Conservation (phyloP, 129 eudicot species). For the Apium graveolens region DNA sequence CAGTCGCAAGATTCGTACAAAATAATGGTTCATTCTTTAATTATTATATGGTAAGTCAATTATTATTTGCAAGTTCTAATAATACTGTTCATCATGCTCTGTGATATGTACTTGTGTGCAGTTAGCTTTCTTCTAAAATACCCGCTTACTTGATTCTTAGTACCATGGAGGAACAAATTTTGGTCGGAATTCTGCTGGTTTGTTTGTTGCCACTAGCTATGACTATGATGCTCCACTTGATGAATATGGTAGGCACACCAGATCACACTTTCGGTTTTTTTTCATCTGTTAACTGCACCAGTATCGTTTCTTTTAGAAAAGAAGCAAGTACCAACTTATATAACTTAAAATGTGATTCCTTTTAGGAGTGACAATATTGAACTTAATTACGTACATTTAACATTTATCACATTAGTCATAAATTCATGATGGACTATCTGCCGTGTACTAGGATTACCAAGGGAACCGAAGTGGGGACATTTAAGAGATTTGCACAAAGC, state of each 20-base stretch:
- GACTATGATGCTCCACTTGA: too few species aligned
- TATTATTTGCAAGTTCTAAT: neutral
- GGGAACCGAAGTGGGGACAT: too few species aligned
- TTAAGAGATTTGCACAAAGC: neutral
- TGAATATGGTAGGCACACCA: neutral
- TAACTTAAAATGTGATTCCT: neutral
- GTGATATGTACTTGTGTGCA: neutral
- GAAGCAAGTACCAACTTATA: neutral
- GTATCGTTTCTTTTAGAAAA: neutral
- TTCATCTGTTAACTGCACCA: neutral
- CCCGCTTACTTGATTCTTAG: neutral
- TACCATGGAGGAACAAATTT: too few species aligned
- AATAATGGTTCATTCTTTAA: too few species aligned
- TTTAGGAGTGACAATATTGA: neutral
- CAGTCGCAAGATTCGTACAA: slow-evolving; percentile 11
- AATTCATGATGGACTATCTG: slow-evolving; percentile 3
- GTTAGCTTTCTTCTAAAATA: neutral
- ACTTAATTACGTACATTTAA: neutral
- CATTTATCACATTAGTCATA: neutral
- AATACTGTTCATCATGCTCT: neutral
- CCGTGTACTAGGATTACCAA: neutral
- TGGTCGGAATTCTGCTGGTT: too few species aligned
- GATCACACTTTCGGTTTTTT: neutral
- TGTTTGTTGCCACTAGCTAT: too few species aligned
- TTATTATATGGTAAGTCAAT: neutral